Evolutionary conservation across 306 rosid genomes (phyloP), one percentile per base, ranked within the genome.

Genomic region (Erythrophleum fordii): DNA sequence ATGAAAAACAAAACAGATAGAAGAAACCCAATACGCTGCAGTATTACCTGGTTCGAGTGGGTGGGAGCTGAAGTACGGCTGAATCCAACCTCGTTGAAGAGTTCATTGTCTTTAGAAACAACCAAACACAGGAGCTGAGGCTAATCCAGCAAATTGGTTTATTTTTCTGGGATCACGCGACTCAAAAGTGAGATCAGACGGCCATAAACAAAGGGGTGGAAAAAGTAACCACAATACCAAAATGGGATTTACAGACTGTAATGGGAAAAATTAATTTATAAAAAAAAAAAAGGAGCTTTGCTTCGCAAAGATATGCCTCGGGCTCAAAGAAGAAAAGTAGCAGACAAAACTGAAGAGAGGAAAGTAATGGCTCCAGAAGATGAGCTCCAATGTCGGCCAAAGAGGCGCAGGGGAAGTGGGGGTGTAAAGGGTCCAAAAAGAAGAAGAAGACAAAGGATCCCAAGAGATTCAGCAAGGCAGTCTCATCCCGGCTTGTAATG

Each of bases 11-110:
- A 22, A 56, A 72, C 49, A 79, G 51, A 61, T 34, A 64, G 70
- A 73, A 77, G 69, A 56, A 70, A 75, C 26, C 77, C 53, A 29
- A 29, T 42, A 69, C 79, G 76, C 48, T 45, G 60, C 67, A 51
- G 62, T 39, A 31, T 13, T 46, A 85, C 99, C 99, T 93, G 49
- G 99, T 96, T 85, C 98, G 87, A 80, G 99, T 96, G 66, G 99
- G 98, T 17, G 98, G 90, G 88, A 96, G 97, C 84, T 93, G 99
- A 88, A 96, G 93, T 74, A 92, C 80, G 69, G 87, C 98, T 44
- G 91, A 93, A 87, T 96, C 98, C 68, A 96, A 85, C 86, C 85
- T 86, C 74, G 85, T 83, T 44, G 97, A 93, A 69, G 97, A 74
- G 83, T 82, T 92, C 99, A 96, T 92, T 25, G 75, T 71, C 69